Evolutionary conservation across 2,329 filamentous ascomycete genomes (phyloP).

Genomic region (Nemania sp.): DNA sequence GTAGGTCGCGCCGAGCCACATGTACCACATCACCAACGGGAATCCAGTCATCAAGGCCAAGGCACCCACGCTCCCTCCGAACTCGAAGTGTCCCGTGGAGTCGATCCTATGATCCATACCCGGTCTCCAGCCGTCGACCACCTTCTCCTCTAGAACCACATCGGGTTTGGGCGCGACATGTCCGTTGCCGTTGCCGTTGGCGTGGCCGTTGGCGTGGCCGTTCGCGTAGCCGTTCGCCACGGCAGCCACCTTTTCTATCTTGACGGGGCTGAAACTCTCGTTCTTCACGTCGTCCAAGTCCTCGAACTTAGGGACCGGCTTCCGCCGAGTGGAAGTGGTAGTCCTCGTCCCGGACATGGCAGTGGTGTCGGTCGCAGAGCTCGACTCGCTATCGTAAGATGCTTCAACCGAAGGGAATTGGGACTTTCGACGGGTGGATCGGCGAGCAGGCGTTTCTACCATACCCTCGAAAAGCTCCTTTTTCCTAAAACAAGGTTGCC

Average conservation of each 20-base stretch:
- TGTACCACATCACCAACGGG: conserved; percentile 97
- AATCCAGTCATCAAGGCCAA: conserved; percentile 88
- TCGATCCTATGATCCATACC: conserved; percentile 67
- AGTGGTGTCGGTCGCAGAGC: conserved; percentile 51
- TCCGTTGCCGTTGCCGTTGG: conserved; percentile 29
- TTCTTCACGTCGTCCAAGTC: conserved; percentile 46
- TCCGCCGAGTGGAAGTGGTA: conserved; percentile 52
- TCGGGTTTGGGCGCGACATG: conserved; percentile 23
- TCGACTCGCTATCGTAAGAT: conserved; percentile 56
- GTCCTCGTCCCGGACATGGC: conserved; percentile 38
- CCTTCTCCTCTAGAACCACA: conserved; percentile 33
- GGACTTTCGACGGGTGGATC: conserved; percentile 55
- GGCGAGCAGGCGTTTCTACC: conserved; percentile 60
- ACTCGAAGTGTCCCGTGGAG: conserved; percentile 72
- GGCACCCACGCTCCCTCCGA: conserved; percentile 84
- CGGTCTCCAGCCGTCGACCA: conserved; percentile 62
- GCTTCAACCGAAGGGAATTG: conserved; percentile 49
- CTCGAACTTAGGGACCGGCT: conserved; percentile 54
- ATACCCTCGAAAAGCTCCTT: conserved; percentile 66
- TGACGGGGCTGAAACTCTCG: conserved; percentile 39
- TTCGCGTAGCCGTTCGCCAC: conserved; percentile 30
- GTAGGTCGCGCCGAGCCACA: conserved; percentile 96
- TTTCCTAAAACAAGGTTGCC: conserved; percentile 49
- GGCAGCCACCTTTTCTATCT: conserved; percentile 33
- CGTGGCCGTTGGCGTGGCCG: not conserved